These are phyloP conservation scores for Mycena crocata DNA, from an alignment of 768 basidiomycete species.

Conservation along the genomic window DNA sequence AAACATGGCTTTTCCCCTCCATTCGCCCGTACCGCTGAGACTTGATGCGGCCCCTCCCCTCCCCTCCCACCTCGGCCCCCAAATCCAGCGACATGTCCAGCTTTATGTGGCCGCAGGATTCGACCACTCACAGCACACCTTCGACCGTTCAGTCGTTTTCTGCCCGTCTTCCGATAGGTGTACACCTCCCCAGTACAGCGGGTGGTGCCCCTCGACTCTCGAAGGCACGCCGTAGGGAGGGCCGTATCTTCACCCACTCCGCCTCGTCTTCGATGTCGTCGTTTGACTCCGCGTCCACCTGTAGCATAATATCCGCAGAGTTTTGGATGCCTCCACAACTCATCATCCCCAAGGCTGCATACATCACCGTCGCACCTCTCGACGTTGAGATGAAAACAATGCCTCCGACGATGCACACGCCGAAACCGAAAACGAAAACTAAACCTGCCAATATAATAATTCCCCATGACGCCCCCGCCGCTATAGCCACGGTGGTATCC, in stretches of 20 bases:
- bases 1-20: background rate
- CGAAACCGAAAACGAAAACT: conserved; percentile 29
- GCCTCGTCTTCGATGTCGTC: conserved; percentile 35
- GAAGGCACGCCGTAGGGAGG: conserved; percentile 37
- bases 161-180: conserved; percentile 21
- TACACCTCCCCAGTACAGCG: background rate
- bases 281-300: conserved; percentile 26
- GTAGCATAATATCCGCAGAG: conserved; percentile 22
- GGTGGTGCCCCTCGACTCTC: conserved; percentile 16
- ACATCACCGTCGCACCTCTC: background rate
- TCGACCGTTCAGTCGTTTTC: conserved; percentile 10
- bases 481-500: conserved; percentile 31
- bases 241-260: conserved; percentile 36
- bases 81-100: conserved; percentile 4
- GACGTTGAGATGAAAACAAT: conserved; percentile 17
- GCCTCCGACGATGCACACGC: conserved; percentile 14
- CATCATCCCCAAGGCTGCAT: conserved; percentile 6
- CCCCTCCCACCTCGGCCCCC: conserved; percentile 20
- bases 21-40: background rate
- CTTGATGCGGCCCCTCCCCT: conserved; percentile 23
- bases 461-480: conserved; percentile 34
- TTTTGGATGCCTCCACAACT: conserved; percentile 19
- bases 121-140: conserved; percentile 15
- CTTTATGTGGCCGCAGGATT: conserved; percentile 3
- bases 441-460: conserved; percentile 30